Conservation (phyloP, 148 eudicot species). For the Vaccinium corymbosum region DNA sequence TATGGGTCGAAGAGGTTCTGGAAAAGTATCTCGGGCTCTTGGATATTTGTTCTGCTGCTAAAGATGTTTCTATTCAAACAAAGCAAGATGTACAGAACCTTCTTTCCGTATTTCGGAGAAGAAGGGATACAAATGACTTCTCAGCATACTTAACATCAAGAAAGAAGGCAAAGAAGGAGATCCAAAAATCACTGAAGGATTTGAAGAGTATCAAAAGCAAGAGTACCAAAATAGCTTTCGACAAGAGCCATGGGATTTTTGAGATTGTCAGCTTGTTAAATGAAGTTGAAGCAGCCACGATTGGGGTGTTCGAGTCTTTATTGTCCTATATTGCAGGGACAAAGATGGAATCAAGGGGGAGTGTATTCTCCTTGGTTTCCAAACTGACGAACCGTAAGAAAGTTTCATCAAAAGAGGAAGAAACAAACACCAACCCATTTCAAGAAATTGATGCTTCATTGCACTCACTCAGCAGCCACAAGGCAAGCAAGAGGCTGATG, state of each 20-base stretch:
- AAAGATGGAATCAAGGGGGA: slow-evolving; percentile 4
- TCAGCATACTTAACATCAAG: neutral
- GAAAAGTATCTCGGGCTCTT: slow-evolving; percentile 23
- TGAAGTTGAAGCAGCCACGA: slow-evolving; percentile 23
- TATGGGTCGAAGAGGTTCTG: slow-evolving; percentile 26
- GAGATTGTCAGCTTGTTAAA: slow-evolving; percentile 17
- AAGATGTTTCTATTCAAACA: slow-evolving; percentile 21
- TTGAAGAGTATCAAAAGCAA: slow-evolving; percentile 5
- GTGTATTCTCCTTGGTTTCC: neutral
- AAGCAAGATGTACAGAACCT: slow-evolving; percentile 9
- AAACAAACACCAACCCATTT: slow-evolving; percentile 17
- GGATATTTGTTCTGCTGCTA: slow-evolving; percentile 19
- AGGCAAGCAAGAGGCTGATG: slow-evolving; percentile 6
- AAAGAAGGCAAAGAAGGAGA: slow-evolving; percentile 12
- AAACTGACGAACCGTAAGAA: slow-evolving; percentile 2
- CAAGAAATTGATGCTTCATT: slow-evolving; percentile 31
- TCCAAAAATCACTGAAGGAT: neutral
- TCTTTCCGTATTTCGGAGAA: neutral
- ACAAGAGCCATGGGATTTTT: neutral
- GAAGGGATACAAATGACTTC: neutral
- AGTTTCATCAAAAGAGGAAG: neutral
- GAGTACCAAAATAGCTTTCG: neutral
- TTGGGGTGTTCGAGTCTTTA: slow-evolving; percentile 19
- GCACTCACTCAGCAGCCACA: slow-evolving; percentile 19
- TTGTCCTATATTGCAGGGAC: slow-evolving; percentile 16